Conservation (phyloP, 2,329 filamentous ascomycete species). For the Fusarium chlamydosporum region DNA sequence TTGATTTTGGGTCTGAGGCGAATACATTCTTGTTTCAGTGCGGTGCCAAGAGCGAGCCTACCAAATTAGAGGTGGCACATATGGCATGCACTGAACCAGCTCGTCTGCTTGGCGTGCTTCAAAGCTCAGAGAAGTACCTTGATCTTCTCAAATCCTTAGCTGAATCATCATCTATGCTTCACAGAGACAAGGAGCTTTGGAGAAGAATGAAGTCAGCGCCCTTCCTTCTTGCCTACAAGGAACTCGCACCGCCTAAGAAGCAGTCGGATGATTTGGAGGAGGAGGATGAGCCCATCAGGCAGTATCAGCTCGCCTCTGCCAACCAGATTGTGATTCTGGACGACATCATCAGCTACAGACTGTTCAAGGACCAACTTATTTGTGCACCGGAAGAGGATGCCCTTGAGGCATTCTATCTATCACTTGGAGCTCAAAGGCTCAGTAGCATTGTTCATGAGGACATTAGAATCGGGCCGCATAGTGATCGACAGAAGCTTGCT, state of each 20-base stretch:
- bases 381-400: conserved; percentile 91
- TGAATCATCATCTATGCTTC: conserved; percentile 77
- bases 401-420: conserved; percentile 86
- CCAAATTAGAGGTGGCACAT: conserved; percentile 84
- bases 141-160: conserved; percentile 85
- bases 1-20: conserved; percentile 89
- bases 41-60: conserved; percentile 92
- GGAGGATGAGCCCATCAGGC: conserved; percentile 75
- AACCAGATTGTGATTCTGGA: conserved; percentile 83
- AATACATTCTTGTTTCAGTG: conserved; percentile 91
- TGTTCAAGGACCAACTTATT: conserved; percentile 88
- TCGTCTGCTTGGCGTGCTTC: conserved; percentile 82
- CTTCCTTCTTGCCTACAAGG: conserved; percentile 87
- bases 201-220: conserved; percentile 79
- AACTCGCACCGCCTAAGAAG: conserved; percentile 68
- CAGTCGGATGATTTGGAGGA: conserved; percentile 69
- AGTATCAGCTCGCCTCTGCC: conserved; percentile 83
- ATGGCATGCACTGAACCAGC: conserved; percentile 88
- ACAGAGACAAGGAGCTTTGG: conserved; percentile 83
- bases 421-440: conserved; percentile 82
- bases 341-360: conserved; percentile 88
- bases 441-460: conserved; percentile 85
- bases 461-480: conserved; percentile 76
- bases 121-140: conserved; percentile 87
- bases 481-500: conserved; percentile 77